A percentile compares a stretch with the other conserved stretches of the same genome.
These are phyloP conservation scores for Colletotrichum gloeosporioides DNA, from an alignment of 2,329 filamentous ascomycete species.

Conservation along the genomic window DNA sequence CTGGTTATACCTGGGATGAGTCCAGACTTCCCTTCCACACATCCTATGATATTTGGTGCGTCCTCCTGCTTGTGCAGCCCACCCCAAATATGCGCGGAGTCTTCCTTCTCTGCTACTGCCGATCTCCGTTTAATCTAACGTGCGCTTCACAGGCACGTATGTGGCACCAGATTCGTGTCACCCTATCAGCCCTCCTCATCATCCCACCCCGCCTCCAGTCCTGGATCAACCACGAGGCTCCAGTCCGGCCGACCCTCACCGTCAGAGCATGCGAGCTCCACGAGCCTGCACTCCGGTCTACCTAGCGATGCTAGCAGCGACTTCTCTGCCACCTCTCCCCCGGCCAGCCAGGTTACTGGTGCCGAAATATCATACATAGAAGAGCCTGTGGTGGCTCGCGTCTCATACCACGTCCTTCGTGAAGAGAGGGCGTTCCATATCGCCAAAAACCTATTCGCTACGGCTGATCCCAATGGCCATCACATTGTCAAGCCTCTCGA, in stretches of 20 bases:
- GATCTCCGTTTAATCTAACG: conserved; percentile 19
- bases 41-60: conserved; percentile 88
- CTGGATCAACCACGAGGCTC: conserved; percentile 46
- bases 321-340: conserved; percentile 39
- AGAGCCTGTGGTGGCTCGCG: conserved; percentile 76
- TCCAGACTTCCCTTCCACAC: conserved; percentile 61
- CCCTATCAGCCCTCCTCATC: conserved; percentile 49
- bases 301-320: conserved; percentile 45
- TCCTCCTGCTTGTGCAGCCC: conserved; percentile 8
- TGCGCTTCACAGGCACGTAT: conserved; percentile 61
- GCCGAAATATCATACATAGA: conserved; percentile 61
- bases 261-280: conserved; percentile 43
- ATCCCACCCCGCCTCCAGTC: conserved; percentile 48
- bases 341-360: conserved; percentile 35
- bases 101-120: not conserved
- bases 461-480: conserved; percentile 73
- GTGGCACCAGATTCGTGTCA: conserved; percentile 65
- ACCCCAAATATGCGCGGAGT: not conserved
- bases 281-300: conserved; percentile 31
- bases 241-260: conserved; percentile 49
- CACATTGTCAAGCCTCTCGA: conserved; percentile 86
- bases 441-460: conserved; percentile 72
- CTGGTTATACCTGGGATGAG: conserved; percentile 81
- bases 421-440: conserved; percentile 90
- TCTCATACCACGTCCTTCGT: conserved; percentile 82